Conservation (phyloP, 2,329 filamentous ascomycete genomes). For the Macrophomina pseudophaseolina region DNA sequence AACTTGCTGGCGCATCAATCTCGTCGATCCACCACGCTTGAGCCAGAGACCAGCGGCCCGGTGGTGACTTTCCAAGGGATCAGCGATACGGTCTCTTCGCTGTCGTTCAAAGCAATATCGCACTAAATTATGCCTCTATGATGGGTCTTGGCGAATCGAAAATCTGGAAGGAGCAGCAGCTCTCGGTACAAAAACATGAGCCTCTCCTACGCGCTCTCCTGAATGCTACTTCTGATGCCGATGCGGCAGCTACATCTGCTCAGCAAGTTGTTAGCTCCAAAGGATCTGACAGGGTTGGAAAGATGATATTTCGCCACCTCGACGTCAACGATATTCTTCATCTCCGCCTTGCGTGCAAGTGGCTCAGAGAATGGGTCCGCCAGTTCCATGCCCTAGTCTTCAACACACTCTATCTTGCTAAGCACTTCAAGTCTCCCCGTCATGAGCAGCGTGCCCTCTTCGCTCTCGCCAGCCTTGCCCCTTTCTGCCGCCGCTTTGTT, state of each 20-base stretch:
- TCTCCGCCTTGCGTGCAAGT: constrained; percentile 3
- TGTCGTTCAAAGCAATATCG: background rate
- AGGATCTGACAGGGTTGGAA: background rate
- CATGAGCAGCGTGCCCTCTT: background rate
- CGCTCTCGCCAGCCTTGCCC: background rate
- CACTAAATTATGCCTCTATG: background rate
- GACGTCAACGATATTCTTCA: background rate
- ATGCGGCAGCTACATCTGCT: background rate
- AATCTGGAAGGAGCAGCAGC: background rate
- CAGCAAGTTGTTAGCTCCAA: background rate
- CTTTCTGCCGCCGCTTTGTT: constrained; percentile 3
- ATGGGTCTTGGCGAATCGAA: background rate
- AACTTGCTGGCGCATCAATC: too few relatives aligned
- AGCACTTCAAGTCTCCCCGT: background rate
- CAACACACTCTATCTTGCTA: background rate
- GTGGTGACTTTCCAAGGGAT: background rate
- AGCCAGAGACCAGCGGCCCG: background rate
- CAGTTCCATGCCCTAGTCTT: constrained; percentile 1
- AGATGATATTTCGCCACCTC: background rate
- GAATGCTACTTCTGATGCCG: background rate
- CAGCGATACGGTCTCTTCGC: background rate
- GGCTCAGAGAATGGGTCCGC: constrained; percentile 14
- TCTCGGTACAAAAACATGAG: background rate
- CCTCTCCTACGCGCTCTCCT: background rate
- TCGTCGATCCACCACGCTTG: background rate